Percentiles rank a stretch among this genome's conserved stretches.
These are phyloP conservation scores for Cetradonia linearis DNA, from an alignment of 495 filamentous ascomycete genomes.

Conservation along the genomic window DNA sequence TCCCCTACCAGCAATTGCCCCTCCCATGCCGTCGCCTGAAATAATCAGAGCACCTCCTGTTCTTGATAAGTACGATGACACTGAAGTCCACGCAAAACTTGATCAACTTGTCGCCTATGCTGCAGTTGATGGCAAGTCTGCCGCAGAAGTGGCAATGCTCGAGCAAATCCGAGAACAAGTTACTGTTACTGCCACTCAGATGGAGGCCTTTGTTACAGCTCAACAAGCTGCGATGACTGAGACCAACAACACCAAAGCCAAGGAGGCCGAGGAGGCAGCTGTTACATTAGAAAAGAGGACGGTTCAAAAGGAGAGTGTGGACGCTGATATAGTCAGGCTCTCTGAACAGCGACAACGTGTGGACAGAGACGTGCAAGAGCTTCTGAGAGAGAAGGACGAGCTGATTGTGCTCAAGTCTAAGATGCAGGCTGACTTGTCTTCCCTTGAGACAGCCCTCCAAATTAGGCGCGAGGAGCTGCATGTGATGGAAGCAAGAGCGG, in stretches of 20 bases:
- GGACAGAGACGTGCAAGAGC: slow-evolving; percentile 43
- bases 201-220: slow-evolving; percentile 71
- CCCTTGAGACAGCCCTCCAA: slow-evolving; percentile 76
- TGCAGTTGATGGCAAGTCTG: slow-evolving; percentile 35
- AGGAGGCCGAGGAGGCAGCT: slow-evolving; percentile 70
- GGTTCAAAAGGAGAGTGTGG: slow-evolving; percentile 70
- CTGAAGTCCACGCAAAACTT: slow-evolving; percentile 68
- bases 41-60: slow-evolving; percentile 29
- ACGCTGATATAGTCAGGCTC: slow-evolving; percentile 55
- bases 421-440: slow-evolving; percentile 72
- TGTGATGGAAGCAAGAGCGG: slow-evolving; percentile 76
- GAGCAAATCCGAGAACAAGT: slow-evolving; percentile 87
- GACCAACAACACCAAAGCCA: slow-evolving; percentile 68
- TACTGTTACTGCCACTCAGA: slow-evolving; percentile 69
- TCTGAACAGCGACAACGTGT: slow-evolving; percentile 57
- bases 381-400: slow-evolving; percentile 60
- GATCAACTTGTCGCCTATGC: slow-evolving; percentile 63
- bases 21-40: slow-evolving; percentile 29
- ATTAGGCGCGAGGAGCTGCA: slow-evolving; percentile 85
- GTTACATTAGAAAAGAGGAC: slow-evolving; percentile 67
- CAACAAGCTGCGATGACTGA: slow-evolving; percentile 72
- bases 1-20: slow-evolving; percentile 40
- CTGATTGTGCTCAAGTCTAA: slow-evolving; percentile 62
- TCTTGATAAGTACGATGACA: slow-evolving; percentile 55
- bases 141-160: slow-evolving; percentile 60